phyloP scores from a whole-genome alignment of 1,284 basidiomycete genomes.

The Pseudomicrostroma phylloplanum region DNA sequence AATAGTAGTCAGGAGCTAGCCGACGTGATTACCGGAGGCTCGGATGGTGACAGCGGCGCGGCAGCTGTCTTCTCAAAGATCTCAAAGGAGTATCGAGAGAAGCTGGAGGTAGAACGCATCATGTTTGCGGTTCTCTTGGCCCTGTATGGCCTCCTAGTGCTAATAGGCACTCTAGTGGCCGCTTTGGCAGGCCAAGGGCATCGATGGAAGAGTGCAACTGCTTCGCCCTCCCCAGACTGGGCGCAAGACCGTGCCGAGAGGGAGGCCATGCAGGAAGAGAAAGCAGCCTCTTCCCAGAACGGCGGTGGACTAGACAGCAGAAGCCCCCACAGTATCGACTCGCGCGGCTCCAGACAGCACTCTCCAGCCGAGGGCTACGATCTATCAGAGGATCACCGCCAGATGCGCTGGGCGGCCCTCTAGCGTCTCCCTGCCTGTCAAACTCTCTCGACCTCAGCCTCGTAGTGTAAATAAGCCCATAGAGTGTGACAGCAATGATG shows the following conservation, averaged over 20 bases:
- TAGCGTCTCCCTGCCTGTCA: not conserved
- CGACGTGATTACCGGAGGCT: not conserved
- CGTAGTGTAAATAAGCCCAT: not conserved
- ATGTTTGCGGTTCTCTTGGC: not conserved
- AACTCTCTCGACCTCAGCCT: not conserved
- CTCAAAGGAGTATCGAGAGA: not conserved
- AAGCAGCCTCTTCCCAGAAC: no score
- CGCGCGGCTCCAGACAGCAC: not conserved
- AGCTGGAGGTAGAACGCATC: not conserved
- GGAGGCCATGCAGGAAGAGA: no score
- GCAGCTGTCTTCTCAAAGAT: not conserved
- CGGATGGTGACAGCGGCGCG: not conserved
- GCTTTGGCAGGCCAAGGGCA: no score
- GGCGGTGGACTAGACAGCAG: no score
- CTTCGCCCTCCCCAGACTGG: no score
- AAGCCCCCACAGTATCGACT: not conserved
- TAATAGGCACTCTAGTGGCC: not conserved
- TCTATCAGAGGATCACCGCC: not conserved
- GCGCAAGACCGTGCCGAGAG: no score
- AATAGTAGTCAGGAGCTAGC: constrained; percentile 64
- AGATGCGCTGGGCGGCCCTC: not conserved
- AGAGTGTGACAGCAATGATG: no score
- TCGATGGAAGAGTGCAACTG: no score
- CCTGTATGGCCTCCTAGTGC: not conserved
- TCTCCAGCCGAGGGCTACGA: not conserved